These are phyloP conservation scores for Tranzscheliella williamsii DNA, from an alignment of 1,284 basidiomycete species.

Conservation along the genomic window DNA sequence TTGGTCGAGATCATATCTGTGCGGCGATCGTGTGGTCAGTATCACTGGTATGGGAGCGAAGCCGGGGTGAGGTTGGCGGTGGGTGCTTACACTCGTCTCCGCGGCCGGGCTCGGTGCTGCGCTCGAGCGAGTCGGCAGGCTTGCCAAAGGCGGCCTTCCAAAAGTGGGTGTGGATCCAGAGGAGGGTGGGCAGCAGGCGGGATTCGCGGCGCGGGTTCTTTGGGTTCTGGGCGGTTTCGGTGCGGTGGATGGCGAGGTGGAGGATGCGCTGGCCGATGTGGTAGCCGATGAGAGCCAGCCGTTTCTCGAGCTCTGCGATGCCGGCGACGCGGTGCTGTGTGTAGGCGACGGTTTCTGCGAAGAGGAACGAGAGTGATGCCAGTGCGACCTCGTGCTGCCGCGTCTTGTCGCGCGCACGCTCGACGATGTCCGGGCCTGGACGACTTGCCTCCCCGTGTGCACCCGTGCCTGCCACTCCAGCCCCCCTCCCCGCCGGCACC, in stretches of 20 bases:
- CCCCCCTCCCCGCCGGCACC: too few relatives aligned
- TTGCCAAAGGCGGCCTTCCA: conserved; percentile 93
- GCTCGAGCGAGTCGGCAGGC: conserved; percentile 89
- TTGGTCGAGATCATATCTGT: conserved; percentile 98
- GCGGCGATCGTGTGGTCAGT: not conserved
- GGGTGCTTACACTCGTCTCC: conserved; percentile 82
- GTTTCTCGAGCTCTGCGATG: conserved; percentile 82
- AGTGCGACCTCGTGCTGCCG: conserved; percentile 27
- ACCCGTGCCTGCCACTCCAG: too few relatives aligned
- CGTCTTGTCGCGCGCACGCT: conserved; percentile 51
- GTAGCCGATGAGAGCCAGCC: conserved; percentile 48
- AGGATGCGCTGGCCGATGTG: conserved; percentile 46
- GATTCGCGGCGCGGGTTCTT: conserved; percentile 56
- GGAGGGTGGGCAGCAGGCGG: conserved; percentile 47
- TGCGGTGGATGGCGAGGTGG: conserved; percentile 37
- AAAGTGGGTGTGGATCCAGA: conserved; percentile 67
- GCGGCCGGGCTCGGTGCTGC: conserved; percentile 79
- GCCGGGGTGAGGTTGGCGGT: not conserved
- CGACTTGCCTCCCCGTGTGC: too few relatives aligned
- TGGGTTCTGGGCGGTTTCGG: conserved; percentile 37
- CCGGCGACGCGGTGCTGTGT: conserved; percentile 91
- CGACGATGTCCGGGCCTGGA: conserved; percentile 45
- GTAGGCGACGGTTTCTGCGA: conserved; percentile 65
- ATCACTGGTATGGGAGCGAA: not conserved
- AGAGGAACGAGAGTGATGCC: conserved; percentile 48